Base-by-base conservation (phyloP, 805 yeast species). In the Candida awuae region DNA sequence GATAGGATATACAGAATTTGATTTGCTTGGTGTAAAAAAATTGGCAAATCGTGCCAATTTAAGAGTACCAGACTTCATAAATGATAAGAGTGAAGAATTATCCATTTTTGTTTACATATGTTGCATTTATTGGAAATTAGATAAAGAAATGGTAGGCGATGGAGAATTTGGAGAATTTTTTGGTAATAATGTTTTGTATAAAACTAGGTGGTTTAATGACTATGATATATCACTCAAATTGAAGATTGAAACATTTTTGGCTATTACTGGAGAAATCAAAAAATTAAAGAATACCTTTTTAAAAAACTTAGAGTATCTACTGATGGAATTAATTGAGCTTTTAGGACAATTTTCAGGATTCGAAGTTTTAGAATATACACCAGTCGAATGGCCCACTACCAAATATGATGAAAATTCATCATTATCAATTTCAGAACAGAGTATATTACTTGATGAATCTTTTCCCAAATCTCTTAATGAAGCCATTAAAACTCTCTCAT, bases 191-290 rank as follows among this genome's bases (percentile, higher is more conserved):
- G 36, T 41, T 8, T 26, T 42, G 8, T 17, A 23, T 9, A 38
- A 34, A 16, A 39, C 38, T n/a, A 33, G 36, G n/a, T n/a, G n/a
- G n/a, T n/a, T n/a, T n/a, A n/a, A n/a, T n/a, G n/a, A n/a, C 6
- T 19, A 30, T 12, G 17, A 19, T 20, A 19, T 19, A 8, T n/a
- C 20, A 6, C 13, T n/a, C 7, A 18, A 17, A 32, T 13, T 23
- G 25, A 46, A 58, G 16, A 34, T 56, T 26, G 59, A 58, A 43
- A 48, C 60, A 17, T 56, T 56, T 37, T 29, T 56, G 23, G 37
- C 47, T 14, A 42, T 53, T 6, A 32, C 54, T 10, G 29, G 37
- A n/a, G 49, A 50, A 19, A 41, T 58, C 6, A 39, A 46, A 4
- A 36, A 35, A 13, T 31, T 42, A 29, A 54, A 55, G 32, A 38